These are phyloP conservation scores for Aspergillus funiculosus DNA, from an alignment of 495 filamentous ascomycete genomes.

Conservation along the genomic window DNA sequence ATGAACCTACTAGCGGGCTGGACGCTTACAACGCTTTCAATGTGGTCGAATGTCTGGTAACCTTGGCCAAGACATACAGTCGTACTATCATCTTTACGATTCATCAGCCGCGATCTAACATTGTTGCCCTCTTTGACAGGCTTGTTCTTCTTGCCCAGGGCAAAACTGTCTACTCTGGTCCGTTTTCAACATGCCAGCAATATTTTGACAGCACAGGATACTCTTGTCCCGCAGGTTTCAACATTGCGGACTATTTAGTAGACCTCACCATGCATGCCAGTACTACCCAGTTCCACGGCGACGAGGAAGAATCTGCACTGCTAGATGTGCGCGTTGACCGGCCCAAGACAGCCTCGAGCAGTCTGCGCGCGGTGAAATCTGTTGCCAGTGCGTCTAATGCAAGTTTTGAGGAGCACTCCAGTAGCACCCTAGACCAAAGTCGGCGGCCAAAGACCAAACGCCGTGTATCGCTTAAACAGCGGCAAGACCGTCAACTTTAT, in stretches of 20 bases:
- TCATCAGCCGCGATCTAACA: constrained; percentile 98
- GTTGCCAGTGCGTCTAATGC: constrained; percentile 72
- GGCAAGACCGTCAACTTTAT: constrained; percentile 85
- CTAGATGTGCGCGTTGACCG: constrained; percentile 37
- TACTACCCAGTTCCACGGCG: constrained; percentile 47
- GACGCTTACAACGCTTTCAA: constrained; percentile 12
- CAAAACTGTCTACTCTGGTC: constrained; percentile 86
- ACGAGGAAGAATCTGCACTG: constrained; percentile 48
- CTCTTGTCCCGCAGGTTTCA: constrained; percentile 90
- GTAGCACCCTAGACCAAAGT: constrained; percentile 53
- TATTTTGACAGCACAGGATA: constrained; percentile 93
- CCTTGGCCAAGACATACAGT: constrained; percentile 89
- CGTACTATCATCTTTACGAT: constrained; percentile 97
- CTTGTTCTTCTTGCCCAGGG: constrained; percentile 86
- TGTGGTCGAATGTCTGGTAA: constrained; percentile 83
- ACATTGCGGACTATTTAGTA: constrained; percentile 95
- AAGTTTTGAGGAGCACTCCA: constrained; percentile 52
- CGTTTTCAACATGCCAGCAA: constrained; percentile 78
- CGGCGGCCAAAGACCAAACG: constrained; percentile 60
- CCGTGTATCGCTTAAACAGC: constrained; percentile 67
- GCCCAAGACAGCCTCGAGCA: constrained; percentile 73
- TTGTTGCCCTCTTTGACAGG: constrained; percentile 95
- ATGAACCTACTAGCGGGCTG: constrained; percentile 92
- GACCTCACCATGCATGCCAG: constrained; percentile 96
- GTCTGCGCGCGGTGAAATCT: constrained; percentile 83